Evolutionary conservation across 192 early-diverging fungal species (phyloP).

Genomic region (Ambispora gerdemannii): DNA sequence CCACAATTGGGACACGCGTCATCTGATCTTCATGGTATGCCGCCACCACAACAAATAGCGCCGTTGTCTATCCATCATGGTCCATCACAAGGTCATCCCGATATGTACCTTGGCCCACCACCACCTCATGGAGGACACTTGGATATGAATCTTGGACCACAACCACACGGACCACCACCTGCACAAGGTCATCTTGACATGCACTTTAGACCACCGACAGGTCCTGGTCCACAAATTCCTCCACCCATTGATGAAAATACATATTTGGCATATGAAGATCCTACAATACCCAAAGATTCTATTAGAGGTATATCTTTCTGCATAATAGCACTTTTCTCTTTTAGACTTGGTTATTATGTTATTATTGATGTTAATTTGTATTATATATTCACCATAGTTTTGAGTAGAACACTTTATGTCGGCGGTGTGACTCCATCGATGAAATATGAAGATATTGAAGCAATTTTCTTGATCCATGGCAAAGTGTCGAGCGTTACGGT

Average conservation of each 20-base stretch:
- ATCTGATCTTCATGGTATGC: neutral
- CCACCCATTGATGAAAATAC: slow-evolving; percentile 1
- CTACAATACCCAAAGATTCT: slow-evolving; percentile 12
- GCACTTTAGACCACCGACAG: neutral
- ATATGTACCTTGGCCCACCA: neutral
- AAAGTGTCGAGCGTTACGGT: slow-evolving; percentile 39
- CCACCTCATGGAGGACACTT: neutral
- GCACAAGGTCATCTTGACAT: neutral
- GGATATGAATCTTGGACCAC: neutral
- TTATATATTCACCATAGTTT: slow-evolving; percentile 31
- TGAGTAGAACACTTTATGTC: slow-evolving; percentile 44
- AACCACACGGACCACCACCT: neutral
- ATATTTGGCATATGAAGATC: slow-evolving; percentile 21
- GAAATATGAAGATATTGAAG: slow-evolving; percentile 32
- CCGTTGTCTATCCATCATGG: neutral
- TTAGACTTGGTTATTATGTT: neutral
- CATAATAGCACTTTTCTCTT: neutral
- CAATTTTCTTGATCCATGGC: slow-evolving; percentile 37
- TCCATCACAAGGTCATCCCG: neutral
- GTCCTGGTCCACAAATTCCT: neutral
- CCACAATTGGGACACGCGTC: neutral
- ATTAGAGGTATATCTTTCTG: slow-evolving; percentile 28
- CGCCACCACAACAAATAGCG: neutral
- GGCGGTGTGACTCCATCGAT: slow-evolving; percentile 38
- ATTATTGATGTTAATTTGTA: neutral